phyloP scores from a whole-genome alignment of 441 rosid genomes.

The Manihot esculenta region DNA sequence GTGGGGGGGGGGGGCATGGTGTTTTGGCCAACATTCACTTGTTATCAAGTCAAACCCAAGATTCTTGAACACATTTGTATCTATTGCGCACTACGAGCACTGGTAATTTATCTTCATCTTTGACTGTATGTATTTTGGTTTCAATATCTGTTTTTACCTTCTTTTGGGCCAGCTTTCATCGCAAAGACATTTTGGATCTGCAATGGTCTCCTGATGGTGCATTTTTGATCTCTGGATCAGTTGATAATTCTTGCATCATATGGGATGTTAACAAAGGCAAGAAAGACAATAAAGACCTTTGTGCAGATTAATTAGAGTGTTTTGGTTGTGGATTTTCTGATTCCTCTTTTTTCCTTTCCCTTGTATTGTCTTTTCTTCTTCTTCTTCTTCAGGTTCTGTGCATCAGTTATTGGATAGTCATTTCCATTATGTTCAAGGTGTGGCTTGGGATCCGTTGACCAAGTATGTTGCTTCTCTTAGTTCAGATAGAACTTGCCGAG shows the following conservation, averaged over 20 bases:
- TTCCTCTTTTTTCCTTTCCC: conserved; percentile 15
- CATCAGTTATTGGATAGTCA: conserved; percentile 86
- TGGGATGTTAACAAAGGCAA: conserved; percentile 93
- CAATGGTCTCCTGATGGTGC: conserved; percentile 85
- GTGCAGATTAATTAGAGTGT: background rate
- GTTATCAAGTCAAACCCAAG: background rate
- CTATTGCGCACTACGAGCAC: background rate
- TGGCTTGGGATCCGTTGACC: conserved; percentile 90
- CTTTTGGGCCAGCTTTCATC: conserved; percentile 64
- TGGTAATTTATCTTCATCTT: background rate
- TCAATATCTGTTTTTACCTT: background rate
- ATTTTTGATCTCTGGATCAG: conserved; percentile 87
- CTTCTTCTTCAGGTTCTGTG: conserved; percentile 63
- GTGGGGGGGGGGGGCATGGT: too few relatives aligned
- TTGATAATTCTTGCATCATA: conserved; percentile 93
- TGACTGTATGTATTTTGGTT: background rate
- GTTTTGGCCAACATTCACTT: too few relatives aligned
- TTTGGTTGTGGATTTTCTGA: conserved; percentile 12
- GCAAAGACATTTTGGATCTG: conserved; percentile 87
- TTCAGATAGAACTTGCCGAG: conserved; percentile 91
- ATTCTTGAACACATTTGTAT: background rate
- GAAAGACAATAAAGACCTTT: conserved; percentile 14
- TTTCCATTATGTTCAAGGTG: conserved; percentile 97
- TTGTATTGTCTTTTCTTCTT: background rate
- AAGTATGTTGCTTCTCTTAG: conserved; percentile 85